Percentiles rank a stretch among this genome's conserved stretches.
These are phyloP conservation scores for Fonsecaea erecta DNA, from an alignment of 2,329 filamentous ascomycete species.

Conservation along the genomic window DNA sequence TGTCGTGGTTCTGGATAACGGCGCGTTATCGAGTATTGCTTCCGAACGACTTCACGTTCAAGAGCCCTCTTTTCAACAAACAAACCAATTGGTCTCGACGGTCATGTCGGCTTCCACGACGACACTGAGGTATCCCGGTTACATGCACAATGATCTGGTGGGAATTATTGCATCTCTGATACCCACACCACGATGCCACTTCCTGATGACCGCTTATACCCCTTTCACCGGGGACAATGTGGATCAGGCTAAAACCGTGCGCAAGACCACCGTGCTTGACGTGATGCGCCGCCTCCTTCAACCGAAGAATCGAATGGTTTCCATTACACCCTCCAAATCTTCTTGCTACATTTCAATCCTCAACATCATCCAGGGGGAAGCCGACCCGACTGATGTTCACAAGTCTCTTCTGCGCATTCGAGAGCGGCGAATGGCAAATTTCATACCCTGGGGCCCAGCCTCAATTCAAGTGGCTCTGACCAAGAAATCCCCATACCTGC, in stretches of 20 bases:
- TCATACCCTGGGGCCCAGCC: slow-evolving; percentile 97
- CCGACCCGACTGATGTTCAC: slow-evolving; percentile 95
- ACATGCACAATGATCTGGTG: slow-evolving; percentile 99
- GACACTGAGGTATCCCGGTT: slow-evolving; percentile 93
- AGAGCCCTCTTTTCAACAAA: slow-evolving; percentile 94
- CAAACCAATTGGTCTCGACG: slow-evolving; percentile 93
- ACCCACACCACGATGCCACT: slow-evolving; percentile 94
- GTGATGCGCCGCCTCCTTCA: slow-evolving; percentile 95
- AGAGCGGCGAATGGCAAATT: slow-evolving; percentile 89
- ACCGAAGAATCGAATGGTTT: slow-evolving; percentile 99
- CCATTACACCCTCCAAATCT: slow-evolving; percentile 90
- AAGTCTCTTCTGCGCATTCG: slow-evolving; percentile 96
- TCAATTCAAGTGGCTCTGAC: slow-evolving; percentile 97
- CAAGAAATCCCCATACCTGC: slow-evolving; percentile 93
- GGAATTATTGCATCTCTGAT: slow-evolving; percentile 96
- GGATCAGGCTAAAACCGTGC: slow-evolving; percentile 94
- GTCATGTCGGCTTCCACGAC: slow-evolving; percentile 99
- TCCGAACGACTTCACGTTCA: slow-evolving; percentile 93
- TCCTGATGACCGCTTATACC: slow-evolving; percentile 97
- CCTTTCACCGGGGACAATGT: slow-evolving; percentile 96
- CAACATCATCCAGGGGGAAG: slow-evolving; percentile 98
- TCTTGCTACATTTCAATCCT: slow-evolving; percentile 99
- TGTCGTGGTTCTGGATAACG: slow-evolving; percentile 96
- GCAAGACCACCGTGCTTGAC: slow-evolving; percentile 96
- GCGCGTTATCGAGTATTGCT: slow-evolving; percentile 88